These are phyloP conservation scores for Auriscalpium orientale DNA, from an alignment of 768 basidiomycete species.

Conservation along the genomic window DNA sequence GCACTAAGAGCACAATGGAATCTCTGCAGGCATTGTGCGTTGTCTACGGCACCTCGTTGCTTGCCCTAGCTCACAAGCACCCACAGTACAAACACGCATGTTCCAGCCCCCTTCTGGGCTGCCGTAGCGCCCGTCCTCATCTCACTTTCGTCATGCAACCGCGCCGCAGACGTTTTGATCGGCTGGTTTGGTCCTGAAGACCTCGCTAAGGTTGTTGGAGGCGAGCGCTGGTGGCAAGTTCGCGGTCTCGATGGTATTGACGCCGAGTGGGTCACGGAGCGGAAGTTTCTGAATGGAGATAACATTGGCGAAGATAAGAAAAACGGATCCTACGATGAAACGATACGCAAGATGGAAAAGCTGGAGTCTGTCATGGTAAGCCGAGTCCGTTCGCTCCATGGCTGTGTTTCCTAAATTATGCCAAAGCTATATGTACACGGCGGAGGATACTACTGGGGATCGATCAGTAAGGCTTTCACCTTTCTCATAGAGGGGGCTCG, in stretches of 20 bases:
- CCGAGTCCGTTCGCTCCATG: background rate
- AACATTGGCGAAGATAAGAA: conserved; percentile 30
- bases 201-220: conserved; percentile 62
- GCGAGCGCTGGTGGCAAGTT: conserved; percentile 80
- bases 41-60: background rate
- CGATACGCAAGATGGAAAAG: conserved; percentile 38
- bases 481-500: background rate
- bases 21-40: conserved; percentile 61
- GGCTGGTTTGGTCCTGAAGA: conserved; percentile 67
- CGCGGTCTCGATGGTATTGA: conserved; percentile 64
- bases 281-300: conserved; percentile 32
- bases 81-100: conserved; percentile 56
- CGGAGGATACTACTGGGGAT: conserved; percentile 63
- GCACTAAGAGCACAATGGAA: conserved; percentile 60
- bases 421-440: conserved; percentile 59
- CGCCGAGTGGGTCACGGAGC: conserved; percentile 53
- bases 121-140: conserved; percentile 50
- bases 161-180: conserved; percentile 60
- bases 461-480: conserved; percentile 37
- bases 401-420: conserved; percentile 5
- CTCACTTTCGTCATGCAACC: conserved; percentile 48
- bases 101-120: conserved; percentile 62
- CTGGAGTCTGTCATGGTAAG: conserved; percentile 50
- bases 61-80: background rate
- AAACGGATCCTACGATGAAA: conserved; percentile 26